Evolutionary conservation across 2,329 filamentous ascomycete genomes (phyloP).

Genomic region (Aureobasidium namibiae): DNA sequence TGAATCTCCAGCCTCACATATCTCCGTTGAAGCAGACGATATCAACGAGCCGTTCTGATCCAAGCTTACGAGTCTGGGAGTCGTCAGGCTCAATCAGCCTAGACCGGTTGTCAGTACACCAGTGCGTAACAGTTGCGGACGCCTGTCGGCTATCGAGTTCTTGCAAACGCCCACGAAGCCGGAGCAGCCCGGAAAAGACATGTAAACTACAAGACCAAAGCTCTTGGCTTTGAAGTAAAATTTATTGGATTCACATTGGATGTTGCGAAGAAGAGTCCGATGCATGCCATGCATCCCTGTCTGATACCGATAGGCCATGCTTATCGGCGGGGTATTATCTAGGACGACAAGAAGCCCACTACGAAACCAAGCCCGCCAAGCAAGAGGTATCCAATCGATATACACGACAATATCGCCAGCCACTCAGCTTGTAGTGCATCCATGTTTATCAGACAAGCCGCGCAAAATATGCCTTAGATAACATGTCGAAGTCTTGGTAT

Average conservation of each 20-base stretch:
- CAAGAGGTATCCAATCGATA: background rate
- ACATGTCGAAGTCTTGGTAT: background rate
- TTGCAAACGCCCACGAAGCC: background rate
- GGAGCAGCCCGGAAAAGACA: background rate
- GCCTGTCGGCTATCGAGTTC: background rate
- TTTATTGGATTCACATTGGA: background rate
- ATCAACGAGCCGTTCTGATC: background rate
- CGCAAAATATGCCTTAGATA: no score
- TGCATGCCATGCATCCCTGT: background rate
- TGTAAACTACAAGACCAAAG: background rate
- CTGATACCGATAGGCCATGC: background rate
- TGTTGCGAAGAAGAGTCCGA: background rate
- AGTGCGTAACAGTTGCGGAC: background rate
- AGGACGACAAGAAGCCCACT: background rate
- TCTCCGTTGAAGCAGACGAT: background rate
- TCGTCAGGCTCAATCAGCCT: background rate
- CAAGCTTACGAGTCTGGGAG: background rate
- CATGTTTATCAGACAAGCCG: background rate
- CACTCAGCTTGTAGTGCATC: background rate
- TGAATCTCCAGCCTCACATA: background rate
- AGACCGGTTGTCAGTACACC: background rate
- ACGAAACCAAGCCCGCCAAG: background rate
- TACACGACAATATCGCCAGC: background rate
- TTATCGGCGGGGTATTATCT: background rate
- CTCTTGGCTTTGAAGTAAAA: no score